Base-by-base conservation (phyloP, 2,329 filamentous ascomycete genomes). In the Xylaria sp. region DNA sequence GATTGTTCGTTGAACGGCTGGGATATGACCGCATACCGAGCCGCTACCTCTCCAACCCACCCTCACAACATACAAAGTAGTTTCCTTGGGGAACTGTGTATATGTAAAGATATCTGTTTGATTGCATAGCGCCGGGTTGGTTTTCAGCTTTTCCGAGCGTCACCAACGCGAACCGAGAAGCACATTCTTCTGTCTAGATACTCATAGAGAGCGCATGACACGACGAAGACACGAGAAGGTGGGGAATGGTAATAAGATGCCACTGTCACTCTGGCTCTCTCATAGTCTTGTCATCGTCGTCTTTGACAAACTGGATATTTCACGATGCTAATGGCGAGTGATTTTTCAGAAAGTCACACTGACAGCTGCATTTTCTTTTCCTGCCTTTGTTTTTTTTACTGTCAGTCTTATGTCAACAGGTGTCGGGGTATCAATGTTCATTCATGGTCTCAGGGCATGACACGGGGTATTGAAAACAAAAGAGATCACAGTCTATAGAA, bases 1-100 rank as follows among this genome's bases (percentile, higher is more conserved):
- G 88, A 89, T 86, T 47, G 87, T 90, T 67, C 85, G 80, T 73
- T 89, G 78, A 82, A 57, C 42, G 50, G 55, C 17, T 15, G 11
- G 45, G 36, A 17, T 22, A 29, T 47, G 29, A 22, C 20, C 25
- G 27, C 15, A 38, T 10, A 61, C 22, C 42, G 49, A 53, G 38
- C 45, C 33, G 50, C 44, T 13, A 27, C n/a, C 7, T 17, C 5
- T 17, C 17, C 29, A 17, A 33, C 10, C 42, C 42, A 51, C 25
- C 29, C 47, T 42, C 42, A 49, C 45, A 39, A 31, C 31, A 66
- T 45, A 66, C 33, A 44, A 53, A 50, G 38, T 47, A 53, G 65
- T 66, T n/a, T 67, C 56, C 56, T 57, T 49, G 53, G 44, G 66
- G 70, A 70, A 68, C 67, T 69, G 73, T 78, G 74, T 77, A 76